phyloP scores from a whole-genome alignment of 192 early-diverging fungal species.

The Kickxella alabastrina region DNA sequence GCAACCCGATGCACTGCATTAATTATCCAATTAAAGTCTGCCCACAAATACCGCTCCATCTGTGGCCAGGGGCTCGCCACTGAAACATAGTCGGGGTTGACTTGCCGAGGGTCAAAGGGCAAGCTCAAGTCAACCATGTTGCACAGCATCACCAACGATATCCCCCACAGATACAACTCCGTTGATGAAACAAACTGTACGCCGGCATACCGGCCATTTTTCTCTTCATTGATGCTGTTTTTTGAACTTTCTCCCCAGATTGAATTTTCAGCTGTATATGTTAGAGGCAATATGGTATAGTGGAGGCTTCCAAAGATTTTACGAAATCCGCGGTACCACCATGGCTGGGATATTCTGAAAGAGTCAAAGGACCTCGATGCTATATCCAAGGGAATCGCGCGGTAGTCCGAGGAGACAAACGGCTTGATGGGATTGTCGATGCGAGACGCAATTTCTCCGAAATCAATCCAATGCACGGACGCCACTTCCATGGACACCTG shows the following conservation, averaged over 20 bases:
- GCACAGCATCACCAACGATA: constrained; percentile 30
- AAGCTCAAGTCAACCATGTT: constrained; percentile 33
- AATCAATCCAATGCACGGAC: constrained; percentile 39
- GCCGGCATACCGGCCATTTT: neutral
- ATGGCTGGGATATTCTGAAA: neutral
- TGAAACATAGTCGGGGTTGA: constrained; percentile 11
- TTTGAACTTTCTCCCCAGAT: neutral
- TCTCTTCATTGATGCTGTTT: neutral
- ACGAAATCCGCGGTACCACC: constrained; percentile 22
- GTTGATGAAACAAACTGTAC: constrained; percentile 15
- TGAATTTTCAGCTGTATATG: constrained; percentile 4
- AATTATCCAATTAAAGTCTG: constrained; percentile 27
- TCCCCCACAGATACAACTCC: constrained; percentile 46
- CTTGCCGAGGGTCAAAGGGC: constrained; percentile 9
- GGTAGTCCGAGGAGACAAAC: too few species aligned
- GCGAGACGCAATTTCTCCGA: constrained; percentile 12
- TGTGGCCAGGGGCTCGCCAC: constrained; percentile 39
- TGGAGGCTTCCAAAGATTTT: constrained; percentile 9
- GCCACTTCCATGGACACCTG: constrained; percentile 30
- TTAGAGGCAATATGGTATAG: constrained; percentile 28
- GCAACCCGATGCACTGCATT: constrained; percentile 2
- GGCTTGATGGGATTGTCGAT: constrained; percentile 9
- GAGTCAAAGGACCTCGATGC: constrained; percentile 11
- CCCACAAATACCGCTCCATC: constrained; percentile 26
- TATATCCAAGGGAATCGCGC: constrained; percentile 19